Percentiles rank a stretch among this genome's conserved stretches.
phyloP scores from a whole-genome alignment of 176 grass and related monocot genomes.

The Saccharum officinarum region DNA sequence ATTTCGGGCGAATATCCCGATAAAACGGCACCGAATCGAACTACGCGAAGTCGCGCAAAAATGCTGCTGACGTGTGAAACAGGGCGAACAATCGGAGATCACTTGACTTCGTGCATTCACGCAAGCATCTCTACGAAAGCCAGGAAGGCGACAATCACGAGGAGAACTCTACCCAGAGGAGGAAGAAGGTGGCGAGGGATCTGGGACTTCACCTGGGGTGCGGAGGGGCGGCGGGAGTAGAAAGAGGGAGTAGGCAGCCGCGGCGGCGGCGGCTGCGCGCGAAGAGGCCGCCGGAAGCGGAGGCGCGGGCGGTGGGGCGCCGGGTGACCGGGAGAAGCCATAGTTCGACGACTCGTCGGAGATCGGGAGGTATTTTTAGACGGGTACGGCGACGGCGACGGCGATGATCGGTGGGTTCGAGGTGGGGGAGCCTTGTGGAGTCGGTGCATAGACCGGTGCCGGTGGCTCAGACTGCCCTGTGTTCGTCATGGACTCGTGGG shows the following conservation, averaged over 20 bases:
- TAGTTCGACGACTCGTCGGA: slow-evolving; percentile 12
- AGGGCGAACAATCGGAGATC: neutral
- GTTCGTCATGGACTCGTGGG: neutral
- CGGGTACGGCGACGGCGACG: neutral
- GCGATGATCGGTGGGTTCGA: slow-evolving; percentile 6
- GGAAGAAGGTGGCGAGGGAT: slow-evolving; percentile 20
- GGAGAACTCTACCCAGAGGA: neutral
- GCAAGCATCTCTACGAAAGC: neutral
- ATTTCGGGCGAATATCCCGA: neutral
- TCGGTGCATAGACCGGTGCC: slow-evolving; percentile 16
- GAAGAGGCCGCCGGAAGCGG: slow-evolving; percentile 30
- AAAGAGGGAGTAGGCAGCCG: neutral
- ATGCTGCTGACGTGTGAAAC: neutral
- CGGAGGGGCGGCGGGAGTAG: neutral
- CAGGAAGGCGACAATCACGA: slow-evolving; percentile 27
- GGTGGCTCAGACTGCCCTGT: neutral
- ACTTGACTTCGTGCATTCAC: neutral
- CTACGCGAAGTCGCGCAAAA: neutral
- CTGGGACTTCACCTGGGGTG: slow-evolving; percentile 24
- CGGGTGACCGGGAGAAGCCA: slow-evolving; percentile 3
- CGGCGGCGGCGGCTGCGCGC: neutral
- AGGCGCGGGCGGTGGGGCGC: slow-evolving; percentile 1
- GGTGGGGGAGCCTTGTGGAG: neutral
- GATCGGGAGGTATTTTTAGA: slow-evolving; percentile 33
- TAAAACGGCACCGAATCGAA: slow-evolving; percentile 12